Conservation (phyloP, 192 early-diverging fungal genomes). For the Dimargaris xerosporica region DNA sequence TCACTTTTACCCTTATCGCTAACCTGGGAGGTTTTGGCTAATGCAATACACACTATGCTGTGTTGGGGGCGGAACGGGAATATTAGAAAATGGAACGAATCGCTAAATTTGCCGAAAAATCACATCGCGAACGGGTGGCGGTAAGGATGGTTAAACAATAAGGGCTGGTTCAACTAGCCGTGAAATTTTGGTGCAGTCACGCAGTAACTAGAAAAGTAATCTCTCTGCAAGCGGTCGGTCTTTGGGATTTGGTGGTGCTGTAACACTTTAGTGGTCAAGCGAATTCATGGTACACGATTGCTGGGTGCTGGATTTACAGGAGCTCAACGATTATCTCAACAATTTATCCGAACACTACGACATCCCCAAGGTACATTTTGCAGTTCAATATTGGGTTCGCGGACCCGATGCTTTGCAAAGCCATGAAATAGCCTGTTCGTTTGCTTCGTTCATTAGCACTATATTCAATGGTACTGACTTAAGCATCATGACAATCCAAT, state of each 20-base stretch:
- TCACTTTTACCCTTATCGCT: not conserved
- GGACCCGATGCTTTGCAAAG: too few species aligned
- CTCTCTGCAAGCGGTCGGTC: not conserved
- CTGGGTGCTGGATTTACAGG: not conserved
- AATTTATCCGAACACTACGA: constrained; percentile 3
- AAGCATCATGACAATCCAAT: too few species aligned
- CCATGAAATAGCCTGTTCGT: too few species aligned
- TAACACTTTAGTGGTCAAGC: not conserved
- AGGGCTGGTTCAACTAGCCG: too few species aligned
- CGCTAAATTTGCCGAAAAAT: not conserved
- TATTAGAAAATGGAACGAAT: constrained; percentile 4
- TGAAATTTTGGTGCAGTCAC: not conserved
- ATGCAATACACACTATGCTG: not conserved
- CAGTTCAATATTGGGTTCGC: too few species aligned
- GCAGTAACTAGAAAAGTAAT: not conserved
- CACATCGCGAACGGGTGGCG: constrained; percentile 9
- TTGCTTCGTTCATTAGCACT: too few species aligned
- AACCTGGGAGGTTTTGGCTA: not conserved
- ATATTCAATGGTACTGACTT: too few species aligned
- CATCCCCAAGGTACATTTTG: constrained; percentile 5
- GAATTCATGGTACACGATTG: not conserved
- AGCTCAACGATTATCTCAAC: not conserved
- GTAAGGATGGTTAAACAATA: not conserved
- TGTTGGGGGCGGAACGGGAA: too few species aligned
- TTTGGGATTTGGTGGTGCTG: not conserved